phyloP scores from a whole-genome alignment of 176 grass and related monocot species.

The Musa troglodytarum region DNA sequence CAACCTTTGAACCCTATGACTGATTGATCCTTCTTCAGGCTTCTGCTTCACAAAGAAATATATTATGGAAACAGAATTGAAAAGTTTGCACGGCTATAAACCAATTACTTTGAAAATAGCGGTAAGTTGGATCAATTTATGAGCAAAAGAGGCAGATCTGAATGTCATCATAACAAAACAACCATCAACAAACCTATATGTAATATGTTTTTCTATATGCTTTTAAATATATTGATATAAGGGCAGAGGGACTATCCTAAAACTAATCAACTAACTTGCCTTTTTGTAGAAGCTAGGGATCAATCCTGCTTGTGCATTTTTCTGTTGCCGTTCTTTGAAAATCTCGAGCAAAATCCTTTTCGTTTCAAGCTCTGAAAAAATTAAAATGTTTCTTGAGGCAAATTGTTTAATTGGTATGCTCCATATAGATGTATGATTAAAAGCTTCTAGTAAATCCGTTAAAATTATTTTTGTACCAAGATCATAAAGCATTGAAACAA shows the following conservation, averaged over 20 bases:
- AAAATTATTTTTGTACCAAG: not conserved
- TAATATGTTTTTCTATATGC: not conserved
- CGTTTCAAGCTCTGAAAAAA: constrained; percentile 73
- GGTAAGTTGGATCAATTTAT: not conserved
- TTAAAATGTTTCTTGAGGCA: constrained; percentile 5
- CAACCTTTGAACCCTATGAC: constrained; percentile 88
- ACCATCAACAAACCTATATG: not conserved
- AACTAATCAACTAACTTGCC: constrained; percentile 30
- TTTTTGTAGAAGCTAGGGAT: constrained; percentile 99
- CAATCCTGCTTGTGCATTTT: constrained; percentile 85
- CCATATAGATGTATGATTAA: not conserved
- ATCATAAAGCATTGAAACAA: not conserved
- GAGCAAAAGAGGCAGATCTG: not conserved
- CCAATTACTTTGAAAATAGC: not conserved
- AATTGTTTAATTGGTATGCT: not conserved
- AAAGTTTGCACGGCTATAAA: constrained; percentile 1
- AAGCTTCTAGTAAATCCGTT: not conserved
- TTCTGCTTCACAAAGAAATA: constrained; percentile 40
- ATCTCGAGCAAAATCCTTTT: constrained; percentile 99
- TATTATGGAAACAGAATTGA: not conserved
- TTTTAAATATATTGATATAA: not conserved
- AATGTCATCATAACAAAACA: not conserved
- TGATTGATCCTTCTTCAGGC: constrained; percentile 99
- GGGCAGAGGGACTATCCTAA: not conserved
- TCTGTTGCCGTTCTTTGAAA: constrained; percentile 91